Base-by-base conservation (phyloP, 2,329 filamentous ascomycete genomes). In the Parascedosporium putredinis region DNA sequence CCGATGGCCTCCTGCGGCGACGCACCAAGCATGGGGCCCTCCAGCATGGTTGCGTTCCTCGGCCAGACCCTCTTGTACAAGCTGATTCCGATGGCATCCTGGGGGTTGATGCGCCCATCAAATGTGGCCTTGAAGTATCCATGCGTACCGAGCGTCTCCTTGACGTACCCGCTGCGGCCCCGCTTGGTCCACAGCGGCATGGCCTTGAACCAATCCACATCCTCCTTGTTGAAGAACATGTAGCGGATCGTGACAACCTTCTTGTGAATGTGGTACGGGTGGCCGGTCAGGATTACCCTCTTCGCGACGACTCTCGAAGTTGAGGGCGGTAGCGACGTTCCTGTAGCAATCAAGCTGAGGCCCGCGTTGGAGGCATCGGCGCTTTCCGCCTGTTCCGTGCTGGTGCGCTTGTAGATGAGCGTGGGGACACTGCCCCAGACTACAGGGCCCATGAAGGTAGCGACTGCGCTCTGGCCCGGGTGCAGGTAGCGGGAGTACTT, bases 51-150 rank as follows among this genome's bases (percentile, higher is more conserved):
- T 16, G 88, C 82, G 54, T 74, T 74, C 52, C 90, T 75, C 6
- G 93, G 93, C 76, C 84, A 93, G 53, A 91, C 81, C 20, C 86
- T 72, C 76, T 93, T 93, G 63, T 91, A 93, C 60, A 93, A 63
- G 68, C 88, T 95, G 55, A 97, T 86, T 46, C 88, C 93, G 44
- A 98, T 82, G 3, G 89, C 83, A 68, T 98, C 93, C 69, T 96
- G 87, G 1, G 93, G 90, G 66, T 96, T 97, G 65, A 98, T 91
- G 63, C 86, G 87, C 10, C 84, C 88, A 64, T 98, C 94, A 70
- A 98, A 98, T 2, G 86, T 96, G 10, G 93, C 93, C 75, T 98
- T 98, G 78, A 97, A 97, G 72, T 98, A 98, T n/a, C 93, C 93
- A 67, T 98, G 93, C 31, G 93, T 98, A 59, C 93, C 93, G 46